A percentile compares a stretch with the other conserved stretches of the same genome.
phyloP scores from a whole-genome alignment of 139 green algal species.

The Volvox africanus region DNA sequence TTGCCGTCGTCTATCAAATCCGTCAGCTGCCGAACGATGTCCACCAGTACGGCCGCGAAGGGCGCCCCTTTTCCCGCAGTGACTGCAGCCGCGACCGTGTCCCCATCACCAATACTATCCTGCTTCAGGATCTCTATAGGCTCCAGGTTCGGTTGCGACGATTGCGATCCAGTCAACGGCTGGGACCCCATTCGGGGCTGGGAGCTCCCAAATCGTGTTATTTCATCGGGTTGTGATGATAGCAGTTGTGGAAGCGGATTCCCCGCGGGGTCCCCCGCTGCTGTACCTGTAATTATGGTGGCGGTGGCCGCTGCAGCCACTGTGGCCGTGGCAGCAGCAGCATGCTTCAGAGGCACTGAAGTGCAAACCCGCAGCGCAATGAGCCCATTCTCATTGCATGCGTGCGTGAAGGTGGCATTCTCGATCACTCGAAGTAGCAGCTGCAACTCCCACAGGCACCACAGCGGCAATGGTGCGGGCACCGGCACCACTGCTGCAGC shows the following conservation, averaged over 20 bases:
- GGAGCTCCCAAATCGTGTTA: no score
- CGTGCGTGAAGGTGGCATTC: slow-evolving; percentile 80
- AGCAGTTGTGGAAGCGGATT: neutral
- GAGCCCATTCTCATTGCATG: slow-evolving; percentile 67
- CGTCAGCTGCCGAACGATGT: slow-evolving; percentile 24
- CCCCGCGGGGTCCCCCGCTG: neutral
- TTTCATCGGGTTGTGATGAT: neutral
- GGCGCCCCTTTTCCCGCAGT: neutral
- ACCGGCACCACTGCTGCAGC: neutral
- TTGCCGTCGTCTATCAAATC: neutral
- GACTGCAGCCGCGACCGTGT: neutral
- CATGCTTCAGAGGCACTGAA: slow-evolving; percentile 14
- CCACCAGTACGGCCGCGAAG: slow-evolving; percentile 43
- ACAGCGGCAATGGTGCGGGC: neutral
- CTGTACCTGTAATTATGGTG: neutral
- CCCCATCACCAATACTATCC: neutral
- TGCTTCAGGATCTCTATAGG: neutral
- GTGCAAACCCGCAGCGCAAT: slow-evolving; percentile 50
- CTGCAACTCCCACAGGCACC: slow-evolving; percentile 35
- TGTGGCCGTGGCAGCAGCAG: slow-evolving; percentile 22
- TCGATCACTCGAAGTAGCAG: slow-evolving; percentile 71
- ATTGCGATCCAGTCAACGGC: neutral
- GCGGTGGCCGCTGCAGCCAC: neutral
- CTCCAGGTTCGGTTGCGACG: neutral
- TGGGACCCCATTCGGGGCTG: neutral